These are phyloP conservation scores for Somion occarium DNA, from an alignment of 1,284 basidiomycete species.

Conservation along the genomic window DNA sequence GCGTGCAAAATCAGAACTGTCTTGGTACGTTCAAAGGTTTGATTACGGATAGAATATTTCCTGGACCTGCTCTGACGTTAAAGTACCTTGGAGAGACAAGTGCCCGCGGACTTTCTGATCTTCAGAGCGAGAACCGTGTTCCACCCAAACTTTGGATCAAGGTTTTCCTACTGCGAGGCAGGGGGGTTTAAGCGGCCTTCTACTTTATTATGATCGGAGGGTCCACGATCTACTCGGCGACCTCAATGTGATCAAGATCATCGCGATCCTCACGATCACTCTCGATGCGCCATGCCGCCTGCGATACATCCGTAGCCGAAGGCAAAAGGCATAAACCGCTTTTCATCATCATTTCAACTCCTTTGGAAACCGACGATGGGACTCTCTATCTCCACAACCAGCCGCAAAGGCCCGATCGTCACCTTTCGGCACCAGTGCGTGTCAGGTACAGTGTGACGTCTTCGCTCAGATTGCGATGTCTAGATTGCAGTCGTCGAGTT, in stretches of 20 bases:
- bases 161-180: no score
- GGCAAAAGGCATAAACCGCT: not conserved
- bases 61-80: no score
- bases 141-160: no score
- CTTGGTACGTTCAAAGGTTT: no score
- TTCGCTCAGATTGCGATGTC: not conserved
- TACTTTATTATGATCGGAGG: not conserved
- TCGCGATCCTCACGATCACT: slow-evolving; percentile 5
- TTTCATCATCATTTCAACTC: slow-evolving; percentile 2
- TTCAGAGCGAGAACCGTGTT: no score
- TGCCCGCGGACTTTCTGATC: no score
- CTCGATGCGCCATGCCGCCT: not conserved
- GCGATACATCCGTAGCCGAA: slow-evolving; percentile 4
- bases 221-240: slow-evolving; percentile 1
- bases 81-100: no score
- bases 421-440: not conserved
- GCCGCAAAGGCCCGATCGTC: not conserved
- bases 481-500: not conserved
- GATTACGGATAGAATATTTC: no score
- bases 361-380: not conserved
- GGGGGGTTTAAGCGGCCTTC: slow-evolving; percentile 2
- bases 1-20: no score
- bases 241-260: slow-evolving; percentile 3
- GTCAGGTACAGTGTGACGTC: not conserved
- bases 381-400: slow-evolving; percentile 2